phyloP scores from a whole-genome alignment of 1,139 yeast genomes.

The Candida sp. region DNA sequence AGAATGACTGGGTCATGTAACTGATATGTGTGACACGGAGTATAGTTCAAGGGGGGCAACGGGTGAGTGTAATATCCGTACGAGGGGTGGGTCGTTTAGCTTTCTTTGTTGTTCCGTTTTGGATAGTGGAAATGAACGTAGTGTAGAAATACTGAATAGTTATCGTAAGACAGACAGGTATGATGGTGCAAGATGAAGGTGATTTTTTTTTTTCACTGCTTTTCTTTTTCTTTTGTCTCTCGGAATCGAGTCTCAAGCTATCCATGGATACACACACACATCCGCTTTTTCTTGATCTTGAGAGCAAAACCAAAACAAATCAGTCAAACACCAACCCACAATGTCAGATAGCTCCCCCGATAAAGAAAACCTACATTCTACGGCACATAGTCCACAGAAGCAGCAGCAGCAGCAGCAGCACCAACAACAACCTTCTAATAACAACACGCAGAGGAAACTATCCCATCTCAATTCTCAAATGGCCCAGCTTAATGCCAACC shows the following conservation, averaged over 20 bases:
- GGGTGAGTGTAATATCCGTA: too few relatives aligned
- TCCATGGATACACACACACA: too few relatives aligned
- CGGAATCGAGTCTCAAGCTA: too few relatives aligned
- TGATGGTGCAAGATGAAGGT: not conserved
- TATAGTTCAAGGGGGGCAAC: not conserved
- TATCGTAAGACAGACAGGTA: not conserved
- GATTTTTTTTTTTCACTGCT: not conserved
- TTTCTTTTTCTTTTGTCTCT: too few relatives aligned
- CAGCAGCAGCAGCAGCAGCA: conserved; percentile 1
- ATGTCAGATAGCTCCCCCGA: not conserved
- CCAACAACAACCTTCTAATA: not conserved
- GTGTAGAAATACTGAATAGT: not conserved
- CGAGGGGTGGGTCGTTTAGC: too few relatives aligned
- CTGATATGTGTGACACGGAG: not conserved
- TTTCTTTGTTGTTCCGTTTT: too few relatives aligned
- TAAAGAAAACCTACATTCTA: not conserved
- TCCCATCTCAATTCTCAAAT: conserved; percentile 66
- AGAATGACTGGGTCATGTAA: not conserved
- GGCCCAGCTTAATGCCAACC: conserved; percentile 63
- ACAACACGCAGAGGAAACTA: conserved; percentile 48
- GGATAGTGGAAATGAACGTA: not conserved
- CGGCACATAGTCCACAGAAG: not conserved
- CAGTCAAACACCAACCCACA: not conserved
- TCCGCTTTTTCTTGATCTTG: not conserved
- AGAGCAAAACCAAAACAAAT: not conserved